phyloP scores from a whole-genome alignment of 257 asterid genomes.

The Solanum virginianum region DNA sequence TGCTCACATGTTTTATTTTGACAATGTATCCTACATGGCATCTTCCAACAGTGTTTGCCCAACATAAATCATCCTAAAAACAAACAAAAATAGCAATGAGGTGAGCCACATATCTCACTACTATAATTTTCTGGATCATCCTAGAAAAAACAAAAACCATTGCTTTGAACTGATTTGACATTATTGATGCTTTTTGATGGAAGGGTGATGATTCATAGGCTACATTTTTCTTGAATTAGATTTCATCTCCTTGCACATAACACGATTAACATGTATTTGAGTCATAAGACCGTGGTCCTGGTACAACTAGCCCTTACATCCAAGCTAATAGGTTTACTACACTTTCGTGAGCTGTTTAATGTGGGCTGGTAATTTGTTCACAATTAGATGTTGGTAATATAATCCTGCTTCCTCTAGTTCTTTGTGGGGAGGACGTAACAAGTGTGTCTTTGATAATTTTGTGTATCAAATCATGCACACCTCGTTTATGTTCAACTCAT shows the following conservation, averaged over 20 bases:
- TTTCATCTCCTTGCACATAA: neutral
- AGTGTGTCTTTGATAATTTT: neutral
- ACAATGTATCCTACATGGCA: neutral
- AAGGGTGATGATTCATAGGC: neutral
- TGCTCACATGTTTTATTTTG: neutral
- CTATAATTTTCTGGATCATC: neutral
- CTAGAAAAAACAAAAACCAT: too few relatives aligned
- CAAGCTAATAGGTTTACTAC: neutral
- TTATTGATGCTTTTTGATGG: neutral
- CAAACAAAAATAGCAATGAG: neutral
- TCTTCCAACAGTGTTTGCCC: neutral
- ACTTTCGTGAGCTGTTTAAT: neutral
- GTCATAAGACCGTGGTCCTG: neutral
- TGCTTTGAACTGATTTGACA: neutral
- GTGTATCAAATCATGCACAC: neutral
- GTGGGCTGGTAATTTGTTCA: neutral
- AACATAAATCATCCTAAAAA: neutral
- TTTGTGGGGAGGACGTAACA: neutral
- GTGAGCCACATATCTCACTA: neutral
- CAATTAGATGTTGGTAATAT: neutral
- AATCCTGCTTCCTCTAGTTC: neutral
- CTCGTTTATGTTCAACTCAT: neutral
- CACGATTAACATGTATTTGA: neutral
- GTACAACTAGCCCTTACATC: neutral
- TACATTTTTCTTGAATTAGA: neutral